Conservation (phyloP, 306 rosid genomes). For the Rubus parviflorus region DNA sequence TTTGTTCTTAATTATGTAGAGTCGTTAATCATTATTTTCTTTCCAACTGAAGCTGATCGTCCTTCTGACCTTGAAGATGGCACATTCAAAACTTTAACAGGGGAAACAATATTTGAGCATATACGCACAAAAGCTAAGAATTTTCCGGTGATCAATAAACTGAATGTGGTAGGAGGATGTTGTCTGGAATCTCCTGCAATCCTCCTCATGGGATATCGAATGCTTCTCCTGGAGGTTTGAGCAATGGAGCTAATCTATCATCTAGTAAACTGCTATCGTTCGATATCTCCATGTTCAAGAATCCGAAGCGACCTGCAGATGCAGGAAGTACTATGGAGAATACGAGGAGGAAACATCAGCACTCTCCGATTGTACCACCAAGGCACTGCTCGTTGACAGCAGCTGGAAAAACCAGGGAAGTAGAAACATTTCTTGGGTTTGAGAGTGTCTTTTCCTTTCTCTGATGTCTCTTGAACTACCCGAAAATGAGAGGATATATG, state of each 20-base stretch:
- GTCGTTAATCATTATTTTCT: constrained; percentile 10
- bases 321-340: constrained; percentile 30
- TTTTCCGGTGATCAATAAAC: constrained; percentile 49
- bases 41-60: constrained; percentile 35
- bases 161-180: constrained; percentile 20
- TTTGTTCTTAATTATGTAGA: constrained; percentile 10
- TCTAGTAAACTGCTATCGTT: constrained; percentile 30
- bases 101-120: constrained; percentile 61
- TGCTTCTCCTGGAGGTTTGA: constrained; percentile 33
- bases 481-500: not conserved
- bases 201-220: constrained; percentile 22
- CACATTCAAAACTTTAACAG: constrained; percentile 36
- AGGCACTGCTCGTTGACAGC: constrained; percentile 61
- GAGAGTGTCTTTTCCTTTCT: constrained; percentile 92
- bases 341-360: constrained; percentile 48
- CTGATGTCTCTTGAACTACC: constrained; percentile 33
- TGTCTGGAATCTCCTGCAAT: constrained; percentile 24
- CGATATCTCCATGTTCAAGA: constrained; percentile 44
- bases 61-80: constrained; percentile 45
- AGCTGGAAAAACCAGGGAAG: constrained; percentile 42
- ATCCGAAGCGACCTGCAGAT: constrained; percentile 38
- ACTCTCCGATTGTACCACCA: constrained; percentile 38
- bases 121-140: constrained; percentile 56
- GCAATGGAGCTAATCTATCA: constrained; percentile 29
- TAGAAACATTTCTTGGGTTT: constrained; percentile 61